phyloP scores from a whole-genome alignment of 129 eudicot species.

The Rutidosis leptorrhynchoides region DNA sequence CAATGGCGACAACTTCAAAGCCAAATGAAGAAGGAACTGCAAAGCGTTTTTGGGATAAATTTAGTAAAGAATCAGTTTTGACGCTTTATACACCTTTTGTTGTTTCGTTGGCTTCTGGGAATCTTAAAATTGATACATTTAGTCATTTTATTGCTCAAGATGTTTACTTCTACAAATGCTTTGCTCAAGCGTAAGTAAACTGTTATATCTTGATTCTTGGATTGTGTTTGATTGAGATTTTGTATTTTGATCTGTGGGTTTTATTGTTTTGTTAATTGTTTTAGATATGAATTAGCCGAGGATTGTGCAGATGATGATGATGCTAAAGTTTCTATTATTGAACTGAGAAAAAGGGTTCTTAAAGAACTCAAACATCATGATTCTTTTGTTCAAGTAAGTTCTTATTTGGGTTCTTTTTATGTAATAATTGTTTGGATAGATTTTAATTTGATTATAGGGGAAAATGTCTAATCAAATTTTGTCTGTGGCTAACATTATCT shows the following conservation, averaged over 20 bases:
- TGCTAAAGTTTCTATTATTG: conserved; percentile 57
- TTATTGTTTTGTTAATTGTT: conserved; percentile 5
- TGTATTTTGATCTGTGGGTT: background rate
- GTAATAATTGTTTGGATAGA: background rate
- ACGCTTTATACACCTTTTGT: conserved; percentile 78
- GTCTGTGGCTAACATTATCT: background rate
- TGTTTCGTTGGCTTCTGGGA: conserved; percentile 77
- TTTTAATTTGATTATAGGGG: background rate
- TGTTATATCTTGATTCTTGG: background rate
- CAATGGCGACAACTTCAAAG: conserved; percentile 57
- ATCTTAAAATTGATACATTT: conserved; percentile 54
- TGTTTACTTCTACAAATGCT: conserved; percentile 69
- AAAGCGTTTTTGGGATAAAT: conserved; percentile 60
- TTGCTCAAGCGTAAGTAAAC: conserved; percentile 65
- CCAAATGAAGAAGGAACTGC: conserved; percentile 56
- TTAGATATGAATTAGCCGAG: conserved; percentile 82
- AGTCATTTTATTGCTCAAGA: conserved; percentile 73
- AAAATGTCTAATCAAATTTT: background rate
- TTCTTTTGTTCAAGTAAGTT: conserved; percentile 64
- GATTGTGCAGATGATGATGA: conserved; percentile 95
- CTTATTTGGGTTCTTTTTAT: background rate
- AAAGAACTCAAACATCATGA: conserved; percentile 68
- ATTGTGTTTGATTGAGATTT: background rate
- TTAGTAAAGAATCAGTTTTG: conserved; percentile 43
- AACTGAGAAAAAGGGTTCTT: conserved; percentile 54